Conservation (phyloP, 345 rosid genomes). For the Capsella bursapastoris region DNA sequence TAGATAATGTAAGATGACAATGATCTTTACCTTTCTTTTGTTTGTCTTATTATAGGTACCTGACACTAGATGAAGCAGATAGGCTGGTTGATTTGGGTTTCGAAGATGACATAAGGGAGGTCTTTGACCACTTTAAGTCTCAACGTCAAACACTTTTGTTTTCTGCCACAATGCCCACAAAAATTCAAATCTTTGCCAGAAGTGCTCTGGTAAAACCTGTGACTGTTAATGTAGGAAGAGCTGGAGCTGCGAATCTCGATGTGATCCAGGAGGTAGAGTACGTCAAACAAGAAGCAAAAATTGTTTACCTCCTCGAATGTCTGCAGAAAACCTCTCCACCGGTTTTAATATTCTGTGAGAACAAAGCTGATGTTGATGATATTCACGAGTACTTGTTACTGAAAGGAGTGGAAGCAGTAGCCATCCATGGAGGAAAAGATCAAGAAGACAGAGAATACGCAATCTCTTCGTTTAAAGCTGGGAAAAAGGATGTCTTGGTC, state of each 20-base stretch:
- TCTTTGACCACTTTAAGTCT: slow-evolving; percentile 88
- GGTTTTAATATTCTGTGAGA: slow-evolving; percentile 90
- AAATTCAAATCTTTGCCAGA: slow-evolving; percentile 87
- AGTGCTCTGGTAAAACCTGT: slow-evolving; percentile 92
- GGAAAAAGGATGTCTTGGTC: slow-evolving; percentile 86
- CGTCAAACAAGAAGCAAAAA: slow-evolving; percentile 95
- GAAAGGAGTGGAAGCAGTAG: slow-evolving; percentile 96
- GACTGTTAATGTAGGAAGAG: slow-evolving; percentile 88
- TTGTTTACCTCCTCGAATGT: slow-evolving; percentile 92
- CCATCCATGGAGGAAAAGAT: slow-evolving; percentile 92
- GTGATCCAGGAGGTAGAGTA: slow-evolving; percentile 97
- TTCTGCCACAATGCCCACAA: slow-evolving; percentile 96
- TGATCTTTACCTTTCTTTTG: slow-evolving; percentile 31
- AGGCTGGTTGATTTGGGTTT: slow-evolving; percentile 94
- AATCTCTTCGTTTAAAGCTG: slow-evolving; percentile 80
- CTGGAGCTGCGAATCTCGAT: slow-evolving; percentile 97
- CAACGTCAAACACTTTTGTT: slow-evolving; percentile 91
- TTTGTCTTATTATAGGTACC: slow-evolving; percentile 58
- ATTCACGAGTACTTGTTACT: slow-evolving; percentile 88
- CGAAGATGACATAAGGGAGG: slow-evolving; percentile 97
- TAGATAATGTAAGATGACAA: not conserved
- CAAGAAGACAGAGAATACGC: slow-evolving; percentile 96
- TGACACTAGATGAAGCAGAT: slow-evolving; percentile 96
- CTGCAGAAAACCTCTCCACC: slow-evolving; percentile 96
- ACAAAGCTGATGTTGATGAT: slow-evolving; percentile 94